These are phyloP conservation scores for Lipomyces mesembrius DNA, from an alignment of 805 yeast genomes.

Conservation along the genomic window DNA sequence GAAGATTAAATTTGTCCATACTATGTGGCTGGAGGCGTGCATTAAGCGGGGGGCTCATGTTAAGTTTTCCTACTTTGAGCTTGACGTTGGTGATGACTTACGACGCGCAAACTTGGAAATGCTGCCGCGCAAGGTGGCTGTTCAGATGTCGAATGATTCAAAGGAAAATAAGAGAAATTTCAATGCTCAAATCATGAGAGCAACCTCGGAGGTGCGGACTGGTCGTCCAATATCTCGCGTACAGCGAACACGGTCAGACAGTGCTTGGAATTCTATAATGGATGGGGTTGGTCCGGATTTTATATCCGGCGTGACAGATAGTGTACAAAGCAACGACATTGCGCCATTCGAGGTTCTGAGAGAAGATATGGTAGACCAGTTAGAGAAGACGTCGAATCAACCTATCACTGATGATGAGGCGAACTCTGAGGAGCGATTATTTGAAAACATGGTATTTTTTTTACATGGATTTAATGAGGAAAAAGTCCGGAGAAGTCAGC, in stretches of 20 bases:
- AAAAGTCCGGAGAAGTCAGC: conserved; percentile 15
- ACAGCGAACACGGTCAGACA: conserved; percentile 19
- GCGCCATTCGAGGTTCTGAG: conserved; percentile 1
- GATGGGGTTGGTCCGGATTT: conserved; percentile 3
- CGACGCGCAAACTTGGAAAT: conserved; percentile 10
- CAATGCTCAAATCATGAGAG: not conserved
- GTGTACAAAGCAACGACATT: not conserved
- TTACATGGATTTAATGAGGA: conserved; percentile 20
- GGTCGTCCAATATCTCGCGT: not conserved
- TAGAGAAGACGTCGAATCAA: not conserved
- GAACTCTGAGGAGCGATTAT: conserved; percentile 9
- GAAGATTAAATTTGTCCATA: conserved; percentile 50
- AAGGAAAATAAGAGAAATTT: not conserved
- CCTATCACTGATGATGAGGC: not conserved
- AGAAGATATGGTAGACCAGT: not conserved
- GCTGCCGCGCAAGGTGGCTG: conserved; percentile 5
- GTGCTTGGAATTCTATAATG: conserved; percentile 33
- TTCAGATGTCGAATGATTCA: not conserved
- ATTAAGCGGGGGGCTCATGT: conserved; percentile 38
- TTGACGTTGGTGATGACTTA: conserved; percentile 29
- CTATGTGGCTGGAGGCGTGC: conserved; percentile 53
- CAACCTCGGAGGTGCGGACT: not conserved
- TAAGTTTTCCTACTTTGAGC: conserved; percentile 43
- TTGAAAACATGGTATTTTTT: conserved; percentile 17
- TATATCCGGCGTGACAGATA: not conserved